Base-by-base conservation (phyloP, 73 alveolate genomes). In the Stentor coeruleus region DNA sequence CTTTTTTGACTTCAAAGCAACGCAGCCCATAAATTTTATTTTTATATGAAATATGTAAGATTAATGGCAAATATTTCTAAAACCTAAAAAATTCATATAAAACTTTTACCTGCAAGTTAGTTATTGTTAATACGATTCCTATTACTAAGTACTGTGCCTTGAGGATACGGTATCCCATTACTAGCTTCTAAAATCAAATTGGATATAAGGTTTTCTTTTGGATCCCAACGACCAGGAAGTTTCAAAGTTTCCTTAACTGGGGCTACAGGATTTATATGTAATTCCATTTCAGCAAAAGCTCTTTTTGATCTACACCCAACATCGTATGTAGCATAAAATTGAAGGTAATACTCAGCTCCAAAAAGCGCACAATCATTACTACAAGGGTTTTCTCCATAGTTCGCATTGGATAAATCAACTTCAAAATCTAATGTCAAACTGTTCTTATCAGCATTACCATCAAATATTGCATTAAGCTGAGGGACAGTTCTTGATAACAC, bases 221-320 rank as follows among this genome's bases (percentile, higher is more conserved):
- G 66, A 49, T 6, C 20, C 66, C 66, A 49, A 11, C 20, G 6
- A 6, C 66, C 20, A 20, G 66, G 66, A 20, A 11, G 20, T 20
- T 49, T 20, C 66, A 49, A 6, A 11, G 66, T 11, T 6, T 49
- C 66, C 66, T 49, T 49, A 6, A 49, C 66, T 11, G 66, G 66
- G 20, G 20, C 66, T 11, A 11, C 66, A 49, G 66, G 66, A 20
- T 49, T 49, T 20, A 49, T 20, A 49, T 49, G 66, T 11, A 49
- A 11, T 20, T 49, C 28, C 66, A 49, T 49, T 20, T 49, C 20
- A 49, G 28, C 6, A 49, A 20, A 49, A 11, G 66, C 66, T 6
- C 66, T 49, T n/a, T 66, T 66, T 20, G 79, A 28, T 20, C 79
- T 20, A 31, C 36, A 66, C n/a, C 79, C 79, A 20, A 66, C 79